Conservation (phyloP, 805 yeast species). For the Naumovozyma dairenensis region DNA sequence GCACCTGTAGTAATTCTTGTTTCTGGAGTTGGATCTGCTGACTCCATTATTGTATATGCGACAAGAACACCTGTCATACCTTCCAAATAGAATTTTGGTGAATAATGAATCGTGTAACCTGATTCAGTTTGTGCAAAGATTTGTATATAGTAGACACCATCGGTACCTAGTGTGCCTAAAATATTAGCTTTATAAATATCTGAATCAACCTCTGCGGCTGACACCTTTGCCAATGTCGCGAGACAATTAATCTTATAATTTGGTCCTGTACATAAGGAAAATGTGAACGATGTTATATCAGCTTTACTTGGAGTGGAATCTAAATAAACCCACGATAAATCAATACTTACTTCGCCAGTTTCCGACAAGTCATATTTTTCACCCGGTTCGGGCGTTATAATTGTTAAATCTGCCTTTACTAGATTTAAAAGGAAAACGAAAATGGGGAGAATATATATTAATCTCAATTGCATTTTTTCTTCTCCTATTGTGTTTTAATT, state of each 20-base stretch:
- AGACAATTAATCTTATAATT: conserved; percentile 38
- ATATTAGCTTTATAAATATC: conserved; percentile 33
- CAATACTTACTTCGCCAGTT: conserved; percentile 17
- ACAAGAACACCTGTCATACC: conserved; percentile 67
- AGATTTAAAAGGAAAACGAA: background rate
- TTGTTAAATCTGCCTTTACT: conserved; percentile 2
- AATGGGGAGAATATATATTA: no score
- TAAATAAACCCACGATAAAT: conserved; percentile 44
- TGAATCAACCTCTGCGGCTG: conserved; percentile 27
- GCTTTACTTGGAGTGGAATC: conserved; percentile 37
- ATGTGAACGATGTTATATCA: conserved; percentile 37
- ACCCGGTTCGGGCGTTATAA: conserved; percentile 8
- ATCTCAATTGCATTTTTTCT: no score
- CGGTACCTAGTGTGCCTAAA: conserved; percentile 37
- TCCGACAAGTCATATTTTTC: conserved; percentile 7
- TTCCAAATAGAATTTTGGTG: conserved; percentile 49
- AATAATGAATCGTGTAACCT: conserved; percentile 55
- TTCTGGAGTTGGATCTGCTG: conserved; percentile 33
- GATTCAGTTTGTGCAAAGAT: conserved; percentile 36
- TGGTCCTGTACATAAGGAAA: conserved; percentile 63
- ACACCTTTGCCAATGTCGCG: conserved; percentile 23
- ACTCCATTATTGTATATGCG: conserved; percentile 27
- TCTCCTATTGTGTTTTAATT: no score
- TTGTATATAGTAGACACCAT: conserved; percentile 68
- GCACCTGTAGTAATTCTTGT: conserved; percentile 7